Conservation (phyloP, 1,139 yeast species). For the Saccharomyces hybrid region DNA sequence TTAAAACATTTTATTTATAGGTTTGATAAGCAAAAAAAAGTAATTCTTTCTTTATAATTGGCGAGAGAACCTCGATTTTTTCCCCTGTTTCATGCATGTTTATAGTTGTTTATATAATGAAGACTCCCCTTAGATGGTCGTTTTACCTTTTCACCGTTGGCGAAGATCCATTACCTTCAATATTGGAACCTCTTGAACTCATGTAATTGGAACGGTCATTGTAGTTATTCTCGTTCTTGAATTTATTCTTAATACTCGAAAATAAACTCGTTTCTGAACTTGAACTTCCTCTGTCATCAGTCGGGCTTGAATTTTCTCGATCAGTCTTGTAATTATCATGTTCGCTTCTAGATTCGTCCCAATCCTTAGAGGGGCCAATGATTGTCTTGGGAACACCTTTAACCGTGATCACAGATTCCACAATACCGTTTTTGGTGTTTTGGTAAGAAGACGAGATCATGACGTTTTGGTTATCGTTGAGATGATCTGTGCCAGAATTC, state of each 20-base stretch:
- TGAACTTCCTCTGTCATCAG: not conserved
- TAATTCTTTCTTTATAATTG: not conserved
- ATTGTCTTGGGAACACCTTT: conserved; percentile 84
- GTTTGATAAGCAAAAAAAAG: not conserved
- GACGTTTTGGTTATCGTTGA: conserved; percentile 4
- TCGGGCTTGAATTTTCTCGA: conserved; percentile 1
- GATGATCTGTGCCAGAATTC: not conserved
- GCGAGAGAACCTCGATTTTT: not conserved
- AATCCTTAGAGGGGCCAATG: conserved; percentile 44
- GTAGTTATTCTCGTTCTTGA: conserved; percentile 3
- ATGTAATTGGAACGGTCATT: not conserved
- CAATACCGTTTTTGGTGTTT: conserved; percentile 44
- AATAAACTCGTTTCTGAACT: conserved; percentile 1
- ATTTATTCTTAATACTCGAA: not conserved
- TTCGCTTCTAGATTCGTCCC: conserved; percentile 17
- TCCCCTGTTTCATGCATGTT: not conserved
- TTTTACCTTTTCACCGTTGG: not conserved
- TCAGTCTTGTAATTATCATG: not conserved
- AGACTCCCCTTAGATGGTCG: not conserved
- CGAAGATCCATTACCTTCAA: not conserved
- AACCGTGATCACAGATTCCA: conserved; percentile 76
- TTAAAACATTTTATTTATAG: not conserved
- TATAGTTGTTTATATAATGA: not conserved
- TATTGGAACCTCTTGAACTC: not conserved
- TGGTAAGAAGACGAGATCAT: conserved; percentile 22